Evolutionary conservation across 225 moss, liverwort and hornwort genomes (phyloP), one percentile per base, ranked within the genome.

Genomic region (Sphagnum tenellum): DNA sequence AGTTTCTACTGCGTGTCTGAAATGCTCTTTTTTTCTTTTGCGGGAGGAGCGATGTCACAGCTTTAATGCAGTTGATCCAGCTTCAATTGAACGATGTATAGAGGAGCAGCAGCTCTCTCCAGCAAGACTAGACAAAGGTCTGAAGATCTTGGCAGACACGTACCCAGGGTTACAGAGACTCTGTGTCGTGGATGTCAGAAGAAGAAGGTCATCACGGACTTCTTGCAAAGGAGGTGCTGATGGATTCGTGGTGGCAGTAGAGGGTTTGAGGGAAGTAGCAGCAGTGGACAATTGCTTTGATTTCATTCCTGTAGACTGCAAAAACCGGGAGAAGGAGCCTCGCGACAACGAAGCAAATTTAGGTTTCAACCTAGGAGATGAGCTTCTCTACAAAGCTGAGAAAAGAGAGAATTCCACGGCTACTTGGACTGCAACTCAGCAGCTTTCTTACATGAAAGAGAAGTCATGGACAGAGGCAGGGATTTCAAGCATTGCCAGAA

Each of bases 161-260:
- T 95, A 83, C 74, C 84, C 88, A 2, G 91, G 91, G 10, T 64
- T 95, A 59, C 91, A 95, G 70, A 81, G 94, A 6, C 86, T 95
- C 52, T 80, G 89, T 11, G 81, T 95, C 8, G 91, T 95, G 45
- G 94, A 95, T 49, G 91, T 89, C 48, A 75, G 91, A 49, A 67
- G 85, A n/a, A 78, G 73, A 12, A 70, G 83, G 82, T 49, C 70
- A 71, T 12, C 52, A 56, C 0, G 59, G 59, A 2, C 12, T 12
- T 8, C 12, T 56, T n/a, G 12, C 66, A 67, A 57, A 57, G 61
- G 64, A 10, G 77, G 74, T 6, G 80, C 2, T 84, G 68, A 63
- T 69, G 72, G 57, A 80, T 74, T 69, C 12, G 76, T 76, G 52
- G 29, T 29, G 29, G 29, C 29, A 29, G 29, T 29, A 29, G 29